Conservation (phyloP, 495 filamentous ascomycete genomes). For the Penicillium diatomitis region DNA sequence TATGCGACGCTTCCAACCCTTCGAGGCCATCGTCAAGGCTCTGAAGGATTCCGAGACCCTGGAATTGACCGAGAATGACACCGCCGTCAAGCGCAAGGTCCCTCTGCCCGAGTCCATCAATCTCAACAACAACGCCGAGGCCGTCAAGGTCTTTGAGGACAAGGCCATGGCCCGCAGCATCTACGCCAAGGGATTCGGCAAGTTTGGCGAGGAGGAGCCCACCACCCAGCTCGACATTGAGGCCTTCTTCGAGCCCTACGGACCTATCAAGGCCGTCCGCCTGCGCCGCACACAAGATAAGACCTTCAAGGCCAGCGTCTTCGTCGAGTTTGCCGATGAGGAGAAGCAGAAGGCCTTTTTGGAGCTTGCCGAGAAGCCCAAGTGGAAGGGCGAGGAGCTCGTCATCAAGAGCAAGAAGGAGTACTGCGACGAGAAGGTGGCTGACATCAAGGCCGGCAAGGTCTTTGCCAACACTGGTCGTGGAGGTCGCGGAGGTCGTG, state of each 20-base stretch:
- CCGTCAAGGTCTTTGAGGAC: slow-evolving; percentile 49
- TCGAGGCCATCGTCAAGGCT: slow-evolving; percentile 69
- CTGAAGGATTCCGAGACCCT: slow-evolving; percentile 64
- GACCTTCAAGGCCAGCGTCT: slow-evolving; percentile 86
- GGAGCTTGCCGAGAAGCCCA: slow-evolving; percentile 67
- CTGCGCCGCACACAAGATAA: slow-evolving; percentile 65
- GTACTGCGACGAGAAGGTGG: slow-evolving; percentile 72
- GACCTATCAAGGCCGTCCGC: slow-evolving; percentile 72
- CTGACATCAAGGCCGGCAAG: slow-evolving; percentile 65
- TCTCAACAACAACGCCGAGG: slow-evolving; percentile 32
- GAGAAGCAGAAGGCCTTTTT: slow-evolving; percentile 72
- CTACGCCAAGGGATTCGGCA: slow-evolving; percentile 85
- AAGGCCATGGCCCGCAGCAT: slow-evolving; percentile 50
- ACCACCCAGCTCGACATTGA: slow-evolving; percentile 88
- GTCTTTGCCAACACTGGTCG: slow-evolving; percentile 44
- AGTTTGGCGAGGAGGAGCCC: slow-evolving; percentile 71
- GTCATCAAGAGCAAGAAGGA: slow-evolving; percentile 74
- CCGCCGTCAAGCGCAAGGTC: slow-evolving; percentile 64
- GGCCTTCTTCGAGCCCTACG: slow-evolving; percentile 76
- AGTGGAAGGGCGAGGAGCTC: slow-evolving; percentile 65
- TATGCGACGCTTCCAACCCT: slow-evolving; percentile 86
- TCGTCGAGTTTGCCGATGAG: slow-evolving; percentile 77
- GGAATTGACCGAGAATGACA: slow-evolving; percentile 58
- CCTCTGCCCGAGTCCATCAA: slow-evolving; percentile 43
- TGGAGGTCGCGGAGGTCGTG: slow-evolving; percentile 19